Percentiles rank a stretch among this genome's conserved stretches.
Conservation (phyloP, 352 stramenopile species). For the Phytophthora megakarya region DNA sequence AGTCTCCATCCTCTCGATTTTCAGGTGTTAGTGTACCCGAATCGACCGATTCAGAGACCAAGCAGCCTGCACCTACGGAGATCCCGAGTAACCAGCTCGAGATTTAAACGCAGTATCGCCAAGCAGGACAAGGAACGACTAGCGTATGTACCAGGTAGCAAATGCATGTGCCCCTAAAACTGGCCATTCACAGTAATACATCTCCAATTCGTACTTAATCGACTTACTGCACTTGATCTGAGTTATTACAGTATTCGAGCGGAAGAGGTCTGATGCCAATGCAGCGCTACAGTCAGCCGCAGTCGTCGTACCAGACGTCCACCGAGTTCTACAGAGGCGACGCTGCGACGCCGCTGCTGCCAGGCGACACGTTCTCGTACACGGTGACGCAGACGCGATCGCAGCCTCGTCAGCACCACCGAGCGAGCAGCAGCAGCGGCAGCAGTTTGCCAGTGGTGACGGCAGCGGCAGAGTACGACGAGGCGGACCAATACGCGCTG, state of each 20-base stretch:
- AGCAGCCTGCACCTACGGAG: slow-evolving; percentile 20
- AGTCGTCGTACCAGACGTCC: slow-evolving; percentile 27
- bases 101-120: slow-evolving; percentile 41
- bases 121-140: too few species aligned
- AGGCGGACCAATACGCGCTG: slow-evolving; percentile 56
- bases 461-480: slow-evolving; percentile 31
- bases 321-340: slow-evolving; percentile 18
- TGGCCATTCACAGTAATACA: slow-evolving; percentile 17
- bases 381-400: slow-evolving; percentile 28
- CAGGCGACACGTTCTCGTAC: slow-evolving; percentile 25
- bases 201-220: slow-evolving; percentile 20
- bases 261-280: background rate
- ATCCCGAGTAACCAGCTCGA: slow-evolving; percentile 47
- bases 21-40: slow-evolving; percentile 33
- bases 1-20: slow-evolving; percentile 28
- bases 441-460: slow-evolving; percentile 26
- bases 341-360: slow-evolving; percentile 8
- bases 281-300: slow-evolving; percentile 33
- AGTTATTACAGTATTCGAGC: slow-evolving; percentile 14
- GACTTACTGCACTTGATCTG: slow-evolving; percentile 7
- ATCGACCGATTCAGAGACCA: slow-evolving; percentile 29
- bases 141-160: too few species aligned
- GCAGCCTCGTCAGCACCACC: slow-evolving; percentile 40
- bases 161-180: slow-evolving; percentile 8
- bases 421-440: slow-evolving; percentile 30